phyloP scores from a whole-genome alignment of 202 grass and related monocot genomes.

The Carex arenaria region DNA sequence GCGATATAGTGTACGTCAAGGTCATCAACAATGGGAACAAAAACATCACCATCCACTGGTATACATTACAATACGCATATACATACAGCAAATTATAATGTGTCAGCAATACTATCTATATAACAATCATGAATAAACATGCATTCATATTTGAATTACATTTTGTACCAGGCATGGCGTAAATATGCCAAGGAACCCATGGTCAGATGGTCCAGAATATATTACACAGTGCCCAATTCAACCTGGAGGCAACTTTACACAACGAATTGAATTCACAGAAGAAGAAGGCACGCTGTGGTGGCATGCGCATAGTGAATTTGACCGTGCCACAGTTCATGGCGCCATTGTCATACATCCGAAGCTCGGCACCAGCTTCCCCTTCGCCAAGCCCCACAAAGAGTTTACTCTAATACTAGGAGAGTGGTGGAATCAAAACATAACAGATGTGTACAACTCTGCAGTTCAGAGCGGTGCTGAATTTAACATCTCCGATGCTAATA shows the following conservation, averaged over 20 bases:
- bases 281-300: constrained; percentile 38
- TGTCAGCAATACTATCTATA: neutral
- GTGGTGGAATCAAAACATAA: constrained; percentile 56
- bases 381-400: constrained; percentile 42
- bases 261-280: constrained; percentile 11
- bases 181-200: constrained; percentile 22
- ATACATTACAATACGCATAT: neutral
- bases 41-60: constrained; percentile 38
- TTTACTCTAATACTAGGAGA: constrained; percentile 57
- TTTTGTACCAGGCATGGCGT: constrained; percentile 31
- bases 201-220: constrained; percentile 33
- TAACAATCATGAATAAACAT: neutral
- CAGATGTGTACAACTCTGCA: constrained; percentile 1
- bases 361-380: constrained; percentile 30
- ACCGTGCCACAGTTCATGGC: constrained; percentile 55
- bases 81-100: neutral
- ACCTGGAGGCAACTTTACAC: constrained; percentile 28
- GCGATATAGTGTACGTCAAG: constrained; percentile 23
- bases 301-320: constrained; percentile 45
- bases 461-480: constrained; percentile 25
- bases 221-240: constrained; percentile 31
- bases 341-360: constrained; percentile 59
- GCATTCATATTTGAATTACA: neutral
- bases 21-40: constrained; percentile 28
- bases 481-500: constrained; percentile 44